Base-by-base conservation (phyloP, 208 protist genomes). In the Borovskyia barvae region DNA sequence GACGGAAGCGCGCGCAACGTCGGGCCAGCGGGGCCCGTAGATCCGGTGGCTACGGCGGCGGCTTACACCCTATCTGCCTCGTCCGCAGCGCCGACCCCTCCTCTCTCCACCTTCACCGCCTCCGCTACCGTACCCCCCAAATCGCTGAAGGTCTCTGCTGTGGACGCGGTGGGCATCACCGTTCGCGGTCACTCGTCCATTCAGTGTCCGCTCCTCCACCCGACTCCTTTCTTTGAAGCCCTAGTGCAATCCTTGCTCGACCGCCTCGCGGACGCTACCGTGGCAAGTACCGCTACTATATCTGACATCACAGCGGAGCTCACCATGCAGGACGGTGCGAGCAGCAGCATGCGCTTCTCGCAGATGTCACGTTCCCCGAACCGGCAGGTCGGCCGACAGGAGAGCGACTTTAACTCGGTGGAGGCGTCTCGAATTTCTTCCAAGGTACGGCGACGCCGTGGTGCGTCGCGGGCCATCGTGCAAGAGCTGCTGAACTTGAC, bases 401-500 rank as follows among this genome's bases (percentile, higher is more conserved):
- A 12, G 15, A 43, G 49, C 4, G n/a, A n/a, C n/a, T n/a, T n/a
- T n/a, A n/a, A n/a, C n/a, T n/a, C n/a, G n/a, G n/a, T n/a, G n/a
- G n/a, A n/a, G n/a, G 40, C 24, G 19, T 5, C 47, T 20, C 42
- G 41, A 29, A 32, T 25, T 11, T 40, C 54, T 6, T 35, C 52
- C 12, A n/a, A n/a, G n/a, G n/a, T 30, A 29, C 48, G 49, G 17
- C 61, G 60, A 1, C 60, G 49, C n/a, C 62, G 66, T 1, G 36
- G 33, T 39, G 74, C 60, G 14, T 83, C 72, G 36, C 63, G 58
- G 37, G 66, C 37, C 14, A 72, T 79, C 6, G 83, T 84, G 30
- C 68, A 92, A 62, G 80, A 87, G 37, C 59, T 95, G 39, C 74
- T 93, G 14, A 77, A 79, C 47, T 45, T 95, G 19, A 82, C 88